These are phyloP conservation scores for Ceratocystis eucalypticola DNA, from an alignment of 2,329 filamentous ascomycete species.

Conservation along the genomic window DNA sequence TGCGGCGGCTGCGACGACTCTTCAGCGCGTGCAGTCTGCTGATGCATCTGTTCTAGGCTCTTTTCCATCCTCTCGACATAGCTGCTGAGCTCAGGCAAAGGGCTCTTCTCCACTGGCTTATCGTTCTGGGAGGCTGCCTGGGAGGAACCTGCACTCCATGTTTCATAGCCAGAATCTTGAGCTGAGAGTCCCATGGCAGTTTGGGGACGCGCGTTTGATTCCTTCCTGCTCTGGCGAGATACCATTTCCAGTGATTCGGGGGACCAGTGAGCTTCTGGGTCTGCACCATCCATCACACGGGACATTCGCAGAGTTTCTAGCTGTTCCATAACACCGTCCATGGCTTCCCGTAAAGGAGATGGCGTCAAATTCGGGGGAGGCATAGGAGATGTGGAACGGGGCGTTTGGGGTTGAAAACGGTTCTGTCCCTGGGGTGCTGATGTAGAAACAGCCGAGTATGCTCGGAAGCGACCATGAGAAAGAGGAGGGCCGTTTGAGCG, in stretches of 20 bases:
- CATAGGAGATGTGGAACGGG: constrained; percentile 46
- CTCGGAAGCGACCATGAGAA: constrained; percentile 16
- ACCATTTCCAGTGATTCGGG: constrained; percentile 67
- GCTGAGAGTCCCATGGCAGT: constrained; percentile 58
- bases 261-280: constrained; percentile 64
- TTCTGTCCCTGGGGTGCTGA: constrained; percentile 4
- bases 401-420: constrained; percentile 32
- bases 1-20: background rate
- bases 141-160: constrained; percentile 40
- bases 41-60: constrained; percentile 58
- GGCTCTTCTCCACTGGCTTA: constrained; percentile 24
- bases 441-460: constrained; percentile 12
- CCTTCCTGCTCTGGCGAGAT: constrained; percentile 25
- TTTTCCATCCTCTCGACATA: constrained; percentile 91
- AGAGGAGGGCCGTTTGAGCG: constrained; percentile 13
- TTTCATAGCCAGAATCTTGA: constrained; percentile 48
- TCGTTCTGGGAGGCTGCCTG: constrained; percentile 23
- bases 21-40: constrained; percentile 27
- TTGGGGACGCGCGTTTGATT: constrained; percentile 40
- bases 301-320: constrained; percentile 66
- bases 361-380: constrained; percentile 69
- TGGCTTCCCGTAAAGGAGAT: constrained; percentile 81
- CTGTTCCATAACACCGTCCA: constrained; percentile 97
- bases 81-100: constrained; percentile 61
- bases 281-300: constrained; percentile 32